Percentiles rank a stretch among this genome's conserved stretches.
Conservation (phyloP, 495 filamentous ascomycete species). For the Aspergillus conjunctus region DNA sequence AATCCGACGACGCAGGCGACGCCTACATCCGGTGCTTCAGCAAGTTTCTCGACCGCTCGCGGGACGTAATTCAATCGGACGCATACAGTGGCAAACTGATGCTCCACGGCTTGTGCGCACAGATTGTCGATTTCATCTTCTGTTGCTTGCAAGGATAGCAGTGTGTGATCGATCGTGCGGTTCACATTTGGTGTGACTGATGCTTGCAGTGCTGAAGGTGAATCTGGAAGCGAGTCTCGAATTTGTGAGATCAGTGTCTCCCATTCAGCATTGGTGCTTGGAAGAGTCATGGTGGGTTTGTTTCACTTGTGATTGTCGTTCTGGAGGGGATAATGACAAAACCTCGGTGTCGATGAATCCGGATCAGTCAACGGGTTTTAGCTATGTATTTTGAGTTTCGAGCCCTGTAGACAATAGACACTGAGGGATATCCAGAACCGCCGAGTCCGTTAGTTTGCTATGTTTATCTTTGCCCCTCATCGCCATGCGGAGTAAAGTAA, state of each 20-base stretch:
- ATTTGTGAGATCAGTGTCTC: constrained; percentile 32
- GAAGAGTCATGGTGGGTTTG: constrained; percentile 25
- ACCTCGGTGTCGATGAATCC: background rate
- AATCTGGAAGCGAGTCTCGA: constrained; percentile 29
- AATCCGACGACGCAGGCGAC: constrained; percentile 70
- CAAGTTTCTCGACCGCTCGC: constrained; percentile 55
- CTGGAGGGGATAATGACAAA: no score
- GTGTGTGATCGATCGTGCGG: constrained; percentile 67
- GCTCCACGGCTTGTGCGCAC: constrained; percentile 61
- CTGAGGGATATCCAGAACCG: no score
- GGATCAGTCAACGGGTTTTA: no score
- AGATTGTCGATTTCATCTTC: constrained; percentile 58
- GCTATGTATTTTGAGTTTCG: no score
- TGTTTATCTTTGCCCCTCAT: no score
- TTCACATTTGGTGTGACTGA: constrained; percentile 30
- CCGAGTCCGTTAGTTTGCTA: no score
- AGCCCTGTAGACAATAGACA: no score
- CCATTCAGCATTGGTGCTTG: constrained; percentile 42
- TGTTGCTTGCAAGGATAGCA: constrained; percentile 58
- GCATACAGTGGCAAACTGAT: constrained; percentile 64
- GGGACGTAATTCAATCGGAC: constrained; percentile 56
- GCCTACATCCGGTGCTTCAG: constrained; percentile 44
- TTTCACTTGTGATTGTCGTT: no score
- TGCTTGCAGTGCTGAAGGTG: constrained; percentile 29
- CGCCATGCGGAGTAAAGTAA: no score